These are phyloP conservation scores for Metschnikowia hibisci DNA, from an alignment of 805 yeast species.

Conservation along the genomic window DNA sequence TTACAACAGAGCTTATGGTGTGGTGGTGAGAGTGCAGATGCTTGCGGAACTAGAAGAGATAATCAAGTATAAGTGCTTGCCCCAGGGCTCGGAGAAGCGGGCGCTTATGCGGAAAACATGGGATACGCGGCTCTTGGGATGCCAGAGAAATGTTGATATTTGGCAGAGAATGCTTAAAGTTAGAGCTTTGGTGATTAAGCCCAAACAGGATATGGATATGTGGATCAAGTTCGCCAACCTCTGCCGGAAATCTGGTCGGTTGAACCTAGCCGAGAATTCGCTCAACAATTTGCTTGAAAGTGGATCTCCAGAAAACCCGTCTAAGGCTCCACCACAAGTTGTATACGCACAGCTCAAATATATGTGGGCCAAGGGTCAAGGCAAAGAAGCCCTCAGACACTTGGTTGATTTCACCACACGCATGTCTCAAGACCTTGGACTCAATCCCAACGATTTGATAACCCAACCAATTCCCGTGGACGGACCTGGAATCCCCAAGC, in stretches of 20 bases:
- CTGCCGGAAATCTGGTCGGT: slow-evolving; percentile 89
- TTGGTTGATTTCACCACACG: slow-evolving; percentile 87
- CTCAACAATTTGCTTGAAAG: slow-evolving; percentile 74
- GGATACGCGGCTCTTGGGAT: slow-evolving; percentile 88
- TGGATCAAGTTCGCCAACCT: slow-evolving; percentile 98
- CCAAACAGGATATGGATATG: slow-evolving; percentile 94
- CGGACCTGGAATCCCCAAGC: slow-evolving; percentile 66
- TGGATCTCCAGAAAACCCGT: slow-evolving; percentile 57
- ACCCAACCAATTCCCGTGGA: slow-evolving; percentile 79
- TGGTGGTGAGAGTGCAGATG: slow-evolving; percentile 96
- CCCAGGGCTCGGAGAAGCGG: slow-evolving; percentile 78
- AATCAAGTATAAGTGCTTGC: slow-evolving; percentile 78
- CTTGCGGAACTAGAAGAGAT: slow-evolving; percentile 95
- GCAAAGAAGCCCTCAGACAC: slow-evolving; percentile 79
- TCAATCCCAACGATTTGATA: slow-evolving; percentile 81
- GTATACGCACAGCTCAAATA: slow-evolving; percentile 95
- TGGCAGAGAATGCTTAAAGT: slow-evolving; percentile 97
- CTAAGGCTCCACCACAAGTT: slow-evolving; percentile 92
- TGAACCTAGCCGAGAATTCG: slow-evolving; percentile 90
- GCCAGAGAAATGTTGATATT: slow-evolving; percentile 96
- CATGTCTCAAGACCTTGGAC: slow-evolving; percentile 82
- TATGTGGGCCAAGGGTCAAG: slow-evolving; percentile 94
- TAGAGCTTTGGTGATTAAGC: slow-evolving; percentile 87
- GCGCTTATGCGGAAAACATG: slow-evolving; percentile 82
- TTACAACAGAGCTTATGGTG: slow-evolving; percentile 94